A percentile compares a stretch with the other conserved stretches of the same genome.
These are phyloP conservation scores for Cetraspora pellucida DNA, from an alignment of 192 early-diverging fungal genomes.

Conservation along the genomic window DNA sequence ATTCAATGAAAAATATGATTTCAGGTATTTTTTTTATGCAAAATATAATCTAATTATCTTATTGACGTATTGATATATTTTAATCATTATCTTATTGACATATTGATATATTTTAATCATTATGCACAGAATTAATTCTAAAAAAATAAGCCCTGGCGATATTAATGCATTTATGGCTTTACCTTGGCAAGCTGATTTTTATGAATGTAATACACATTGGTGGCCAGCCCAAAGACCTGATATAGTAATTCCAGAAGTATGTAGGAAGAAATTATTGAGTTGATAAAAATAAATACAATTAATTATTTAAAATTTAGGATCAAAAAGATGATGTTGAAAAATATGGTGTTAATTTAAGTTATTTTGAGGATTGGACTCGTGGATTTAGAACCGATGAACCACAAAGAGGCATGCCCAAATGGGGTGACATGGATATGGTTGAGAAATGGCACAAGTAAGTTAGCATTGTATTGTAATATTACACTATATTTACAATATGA, in stretches of 20 bases:
- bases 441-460: slow-evolving; percentile 12
- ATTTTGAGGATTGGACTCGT: slow-evolving; percentile 18
- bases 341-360: neutral
- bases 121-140: slow-evolving; percentile 6
- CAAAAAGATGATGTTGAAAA: neutral
- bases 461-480: neutral
- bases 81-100: neutral
- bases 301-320: neutral
- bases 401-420: neutral
- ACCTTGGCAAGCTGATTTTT: slow-evolving; percentile 31
- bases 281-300: neutral
- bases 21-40: slow-evolving; percentile 1
- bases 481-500: neutral
- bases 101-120: neutral
- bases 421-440: slow-evolving; percentile 31
- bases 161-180: slow-evolving; percentile 27
- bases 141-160: slow-evolving; percentile 2
- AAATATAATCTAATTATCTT: neutral
- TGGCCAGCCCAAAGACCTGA: slow-evolving; percentile 33
- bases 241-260: neutral
- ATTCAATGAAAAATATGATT: slow-evolving; percentile 1
- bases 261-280: neutral
- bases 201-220: slow-evolving; percentile 13
- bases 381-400: slow-evolving; percentile 5
- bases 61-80: neutral